Conservation (phyloP, 1,284 basidiomycete genomes). For the Farysia itapuensis region DNA sequence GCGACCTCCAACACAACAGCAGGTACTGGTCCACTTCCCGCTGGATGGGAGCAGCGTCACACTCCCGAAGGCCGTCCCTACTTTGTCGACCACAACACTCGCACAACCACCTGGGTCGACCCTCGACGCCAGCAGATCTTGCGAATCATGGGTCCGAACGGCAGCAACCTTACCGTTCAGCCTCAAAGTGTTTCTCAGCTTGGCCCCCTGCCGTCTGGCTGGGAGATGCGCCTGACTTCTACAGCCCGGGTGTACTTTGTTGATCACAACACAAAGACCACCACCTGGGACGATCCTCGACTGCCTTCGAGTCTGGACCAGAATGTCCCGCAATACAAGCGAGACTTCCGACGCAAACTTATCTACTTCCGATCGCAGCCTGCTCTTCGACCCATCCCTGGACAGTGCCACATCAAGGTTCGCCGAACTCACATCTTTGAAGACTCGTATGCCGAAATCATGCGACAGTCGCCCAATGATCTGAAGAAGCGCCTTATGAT, state of each 20-base stretch:
- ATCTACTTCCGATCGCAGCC: constrained; percentile 99
- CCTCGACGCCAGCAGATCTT: constrained; percentile 84
- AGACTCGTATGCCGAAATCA: constrained; percentile 92
- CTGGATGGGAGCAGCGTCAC: constrained; percentile 97
- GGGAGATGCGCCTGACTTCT: constrained; percentile 94
- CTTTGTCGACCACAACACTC: constrained; percentile 87
- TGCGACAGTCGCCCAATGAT: constrained; percentile 90
- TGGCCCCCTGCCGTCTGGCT: constrained; percentile 90
- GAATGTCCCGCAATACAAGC: constrained; percentile 98
- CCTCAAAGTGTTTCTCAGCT: constrained; percentile 83
- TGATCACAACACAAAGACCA: constrained; percentile 90
- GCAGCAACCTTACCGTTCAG: constrained; percentile 74
- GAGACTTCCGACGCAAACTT: constrained; percentile 95
- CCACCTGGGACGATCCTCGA: constrained; percentile 91
- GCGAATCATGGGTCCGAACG: constrained; percentile 81
- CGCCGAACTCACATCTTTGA: constrained; percentile 90
- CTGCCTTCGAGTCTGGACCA: constrained; percentile 80
- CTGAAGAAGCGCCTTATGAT: constrained; percentile 97
- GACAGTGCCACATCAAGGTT: constrained; percentile 96
- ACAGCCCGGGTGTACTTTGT: constrained; percentile 94
- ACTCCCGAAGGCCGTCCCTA: constrained; percentile 97
- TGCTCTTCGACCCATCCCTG: constrained; percentile 75
- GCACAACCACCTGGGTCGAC: constrained; percentile 98
- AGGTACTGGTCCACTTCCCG: constrained; percentile 79
- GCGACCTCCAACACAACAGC: constrained; percentile 67